Conservation (phyloP, 257 asterid genomes). For the Ehretia macrophylla region DNA sequence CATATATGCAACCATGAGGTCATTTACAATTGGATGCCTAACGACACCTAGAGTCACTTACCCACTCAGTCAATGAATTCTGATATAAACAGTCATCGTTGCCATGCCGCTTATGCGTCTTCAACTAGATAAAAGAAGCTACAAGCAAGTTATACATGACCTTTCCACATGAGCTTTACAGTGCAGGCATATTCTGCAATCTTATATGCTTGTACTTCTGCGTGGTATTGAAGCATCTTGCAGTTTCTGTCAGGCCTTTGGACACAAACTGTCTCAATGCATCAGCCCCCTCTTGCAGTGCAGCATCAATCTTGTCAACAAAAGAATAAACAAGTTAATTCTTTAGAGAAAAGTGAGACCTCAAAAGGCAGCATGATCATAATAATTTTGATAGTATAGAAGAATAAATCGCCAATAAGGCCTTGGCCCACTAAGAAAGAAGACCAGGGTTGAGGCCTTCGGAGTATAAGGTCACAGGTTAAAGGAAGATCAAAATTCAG, state of each 20-base stretch:
- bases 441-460: background rate
- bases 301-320: conserved; percentile 65
- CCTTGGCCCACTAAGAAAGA: background rate
- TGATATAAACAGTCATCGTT: background rate
- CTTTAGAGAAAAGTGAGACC: background rate
- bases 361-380: background rate
- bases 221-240: conserved; percentile 61
- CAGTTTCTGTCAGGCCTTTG: conserved; percentile 67
- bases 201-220: conserved; percentile 88
- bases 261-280: conserved; percentile 61
- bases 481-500: too few species aligned
- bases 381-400: too few species aligned
- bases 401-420: background rate
- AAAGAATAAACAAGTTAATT: background rate
- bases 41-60: background rate
- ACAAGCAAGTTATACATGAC: conserved; percentile 3
- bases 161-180: conserved; percentile 27
- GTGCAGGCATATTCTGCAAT: conserved; percentile 60
- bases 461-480: too few species aligned
- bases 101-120: background rate
- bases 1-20: background rate
- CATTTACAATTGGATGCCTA: background rate
- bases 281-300: conserved; percentile 67
- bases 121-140: background rate
- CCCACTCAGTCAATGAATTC: background rate